Evolutionary conservation across 768 basidiomycete species (phyloP).

Genomic region (Leucosporidium yakuticum): DNA sequence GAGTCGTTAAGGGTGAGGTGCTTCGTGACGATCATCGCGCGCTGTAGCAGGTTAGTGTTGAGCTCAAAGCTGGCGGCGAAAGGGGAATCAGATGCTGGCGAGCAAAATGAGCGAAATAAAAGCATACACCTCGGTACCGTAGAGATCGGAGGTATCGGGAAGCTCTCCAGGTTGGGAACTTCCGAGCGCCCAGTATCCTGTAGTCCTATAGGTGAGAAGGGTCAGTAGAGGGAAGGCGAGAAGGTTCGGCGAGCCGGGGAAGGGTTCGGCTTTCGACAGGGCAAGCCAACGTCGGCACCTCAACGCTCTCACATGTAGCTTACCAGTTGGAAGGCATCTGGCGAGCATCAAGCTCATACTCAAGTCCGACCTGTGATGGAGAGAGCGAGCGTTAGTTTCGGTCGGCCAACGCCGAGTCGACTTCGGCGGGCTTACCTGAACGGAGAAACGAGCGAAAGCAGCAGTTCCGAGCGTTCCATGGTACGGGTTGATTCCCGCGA

Average conservation of each 20-base stretch:
- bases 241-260: no score
- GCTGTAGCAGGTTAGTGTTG: conserved; percentile 43
- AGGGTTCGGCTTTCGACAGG: no score
- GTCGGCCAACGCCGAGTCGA: background rate
- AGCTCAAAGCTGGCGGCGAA: background rate
- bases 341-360: conserved; percentile 49
- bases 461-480: conserved; percentile 46
- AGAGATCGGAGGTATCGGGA: conserved; percentile 34
- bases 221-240: no score
- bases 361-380: conserved; percentile 36
- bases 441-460: conserved; percentile 46
- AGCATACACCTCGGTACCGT: conserved; percentile 52
- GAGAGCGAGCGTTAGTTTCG: background rate
- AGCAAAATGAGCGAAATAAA: conserved; percentile 43
- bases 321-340: conserved; percentile 46
- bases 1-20: conserved; percentile 45
- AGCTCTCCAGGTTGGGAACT: conserved; percentile 20
- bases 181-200: conserved; percentile 42
- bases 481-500: conserved; percentile 48
- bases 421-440: conserved; percentile 39
- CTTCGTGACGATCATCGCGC: conserved; percentile 40
- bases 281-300: background rate
- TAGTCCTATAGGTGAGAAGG: conserved; percentile 32
- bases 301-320: conserved; percentile 40
- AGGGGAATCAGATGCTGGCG: no score